phyloP scores from a whole-genome alignment of 805 yeast genomes.

The Candida maesae region DNA sequence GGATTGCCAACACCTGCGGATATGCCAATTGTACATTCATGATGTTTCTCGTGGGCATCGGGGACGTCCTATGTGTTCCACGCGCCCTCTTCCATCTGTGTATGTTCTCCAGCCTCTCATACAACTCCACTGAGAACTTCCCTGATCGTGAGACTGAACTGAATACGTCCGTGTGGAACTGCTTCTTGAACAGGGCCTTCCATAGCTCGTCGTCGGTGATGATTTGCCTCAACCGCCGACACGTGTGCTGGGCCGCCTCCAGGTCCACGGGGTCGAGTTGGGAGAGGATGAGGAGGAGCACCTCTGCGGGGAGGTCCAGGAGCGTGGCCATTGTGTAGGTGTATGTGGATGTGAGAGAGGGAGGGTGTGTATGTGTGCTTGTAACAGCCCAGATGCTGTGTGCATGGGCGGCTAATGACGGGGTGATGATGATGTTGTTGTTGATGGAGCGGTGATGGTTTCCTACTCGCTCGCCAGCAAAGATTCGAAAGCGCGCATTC shows the following conservation, averaged over 20 bases:
- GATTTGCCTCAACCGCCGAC: constrained; percentile 27
- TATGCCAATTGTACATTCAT: constrained; percentile 14
- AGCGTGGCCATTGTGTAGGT: constrained; percentile 9
- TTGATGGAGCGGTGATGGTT: no score
- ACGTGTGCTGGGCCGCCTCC: constrained; percentile 29
- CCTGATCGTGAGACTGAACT: constrained; percentile 35
- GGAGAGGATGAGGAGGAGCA: constrained; percentile 33
- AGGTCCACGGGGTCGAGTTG: constrained; percentile 36
- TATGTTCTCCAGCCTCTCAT: constrained; percentile 26
- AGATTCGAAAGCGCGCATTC: no score
- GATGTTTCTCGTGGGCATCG: constrained; percentile 6
- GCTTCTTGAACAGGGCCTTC: constrained; percentile 35
- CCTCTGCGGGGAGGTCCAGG: constrained; percentile 33
- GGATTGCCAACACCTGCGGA: constrained; percentile 16
- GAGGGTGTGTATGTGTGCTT: neutral
- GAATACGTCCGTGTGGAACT: constrained; percentile 29
- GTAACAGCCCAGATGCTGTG: no score
- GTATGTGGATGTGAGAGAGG: neutral
- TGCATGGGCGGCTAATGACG: no score
- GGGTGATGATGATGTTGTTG: no score
- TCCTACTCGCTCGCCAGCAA: no score
- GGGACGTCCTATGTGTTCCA: neutral
- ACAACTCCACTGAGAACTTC: constrained; percentile 33
- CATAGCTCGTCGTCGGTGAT: constrained; percentile 40
- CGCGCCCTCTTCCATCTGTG: constrained; percentile 18